phyloP scores from a whole-genome alignment of 176 grass and related monocot species.

The Puccinellia tenuiflora region DNA sequence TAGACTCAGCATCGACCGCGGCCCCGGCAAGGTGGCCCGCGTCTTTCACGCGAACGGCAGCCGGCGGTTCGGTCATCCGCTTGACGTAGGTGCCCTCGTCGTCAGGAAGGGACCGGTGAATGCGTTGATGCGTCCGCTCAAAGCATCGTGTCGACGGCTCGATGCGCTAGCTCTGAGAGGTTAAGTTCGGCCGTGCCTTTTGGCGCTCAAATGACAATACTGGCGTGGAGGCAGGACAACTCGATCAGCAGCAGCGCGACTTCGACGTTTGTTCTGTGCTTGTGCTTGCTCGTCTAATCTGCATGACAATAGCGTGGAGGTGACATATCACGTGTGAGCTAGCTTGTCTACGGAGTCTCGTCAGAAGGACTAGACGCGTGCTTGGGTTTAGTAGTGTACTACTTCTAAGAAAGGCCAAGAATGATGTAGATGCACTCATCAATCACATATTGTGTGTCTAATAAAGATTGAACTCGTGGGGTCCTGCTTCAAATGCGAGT shows the following conservation, averaged over 20 bases:
- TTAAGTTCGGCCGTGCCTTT: constrained; percentile 3
- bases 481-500: too few species aligned
- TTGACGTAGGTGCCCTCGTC: neutral
- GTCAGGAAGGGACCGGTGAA: neutral
- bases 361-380: too few species aligned
- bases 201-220: neutral
- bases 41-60: neutral
- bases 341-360: neutral
- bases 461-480: too few species aligned
- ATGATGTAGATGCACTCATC: too few species aligned
- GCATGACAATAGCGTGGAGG: neutral
- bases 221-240: neutral
- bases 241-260: neutral
- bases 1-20: too few species aligned
- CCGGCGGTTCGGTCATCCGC: neutral
- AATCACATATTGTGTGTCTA: too few species aligned
- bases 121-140: neutral
- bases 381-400: too few species aligned
- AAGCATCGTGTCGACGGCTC: neutral
- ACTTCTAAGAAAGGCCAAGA: too few species aligned
- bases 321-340: neutral
- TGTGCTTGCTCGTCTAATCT: neutral
- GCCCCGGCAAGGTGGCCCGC: neutral
- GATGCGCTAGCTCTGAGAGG: neutral
- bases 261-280: neutral